A percentile compares a stretch with the other conserved stretches of the same genome.
These are phyloP conservation scores for Magnaporthiopsis incrustans DNA, from an alignment of 2,329 filamentous ascomycete species.

Conservation along the genomic window DNA sequence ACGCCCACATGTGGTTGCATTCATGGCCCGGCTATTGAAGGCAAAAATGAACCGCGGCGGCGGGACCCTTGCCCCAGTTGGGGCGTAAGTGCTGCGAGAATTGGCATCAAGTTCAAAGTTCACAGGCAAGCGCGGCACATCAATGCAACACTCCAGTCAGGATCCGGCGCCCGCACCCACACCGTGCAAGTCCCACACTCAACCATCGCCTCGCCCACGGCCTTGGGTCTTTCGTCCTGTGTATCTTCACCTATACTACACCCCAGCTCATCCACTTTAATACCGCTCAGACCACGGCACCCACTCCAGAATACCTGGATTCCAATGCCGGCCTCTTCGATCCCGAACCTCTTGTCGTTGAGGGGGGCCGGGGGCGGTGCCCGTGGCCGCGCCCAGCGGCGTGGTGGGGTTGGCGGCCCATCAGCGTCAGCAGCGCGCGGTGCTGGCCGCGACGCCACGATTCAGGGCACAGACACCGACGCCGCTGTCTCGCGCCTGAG, in stretches of 20 bases:
- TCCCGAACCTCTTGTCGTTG: conserved; percentile 67
- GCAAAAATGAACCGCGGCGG: too few species aligned
- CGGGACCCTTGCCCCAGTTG: too few species aligned
- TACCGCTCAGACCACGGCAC: background rate
- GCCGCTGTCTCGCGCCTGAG: conserved; percentile 83
- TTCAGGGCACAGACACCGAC: conserved; percentile 88
- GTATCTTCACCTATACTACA: background rate
- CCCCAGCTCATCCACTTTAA: background rate
- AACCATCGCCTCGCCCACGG: background rate
- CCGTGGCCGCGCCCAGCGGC: conserved; percentile 4
- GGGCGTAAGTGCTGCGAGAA: too few species aligned
- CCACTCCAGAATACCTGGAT: background rate
- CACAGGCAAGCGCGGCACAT: too few species aligned
- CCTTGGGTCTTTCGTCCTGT: background rate
- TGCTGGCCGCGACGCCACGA: conserved; percentile 57
- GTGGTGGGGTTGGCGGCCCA: conserved; percentile 24
- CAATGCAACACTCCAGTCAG: background rate
- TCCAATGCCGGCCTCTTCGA: conserved; percentile 63
- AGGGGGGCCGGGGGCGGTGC: conserved; percentile 30
- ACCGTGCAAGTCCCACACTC: too few species aligned
- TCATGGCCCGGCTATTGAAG: too few species aligned
- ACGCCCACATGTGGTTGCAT: too few species aligned
- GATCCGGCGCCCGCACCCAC: too few species aligned
- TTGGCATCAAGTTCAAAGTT: too few species aligned
- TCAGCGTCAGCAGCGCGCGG: conserved; percentile 15